These are phyloP conservation scores for Pseudopyricularia javanii DNA, from an alignment of 2,329 filamentous ascomycete species.

Conservation along the genomic window DNA sequence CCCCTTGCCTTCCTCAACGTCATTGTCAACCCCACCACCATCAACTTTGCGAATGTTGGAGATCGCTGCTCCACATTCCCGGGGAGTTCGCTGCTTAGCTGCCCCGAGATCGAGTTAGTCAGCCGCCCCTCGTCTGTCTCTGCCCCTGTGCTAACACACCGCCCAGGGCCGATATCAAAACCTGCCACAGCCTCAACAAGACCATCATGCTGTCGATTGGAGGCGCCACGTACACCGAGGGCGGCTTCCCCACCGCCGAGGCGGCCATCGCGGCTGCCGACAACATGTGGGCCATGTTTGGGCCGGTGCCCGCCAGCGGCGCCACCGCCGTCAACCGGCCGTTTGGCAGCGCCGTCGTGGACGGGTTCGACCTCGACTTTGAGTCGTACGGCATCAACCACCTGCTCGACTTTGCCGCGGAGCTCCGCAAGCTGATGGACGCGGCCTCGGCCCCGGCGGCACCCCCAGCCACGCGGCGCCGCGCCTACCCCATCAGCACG, in stretches of 20 bases:
- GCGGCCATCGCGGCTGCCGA: conserved; percentile 45
- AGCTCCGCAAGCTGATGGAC: conserved; percentile 44
- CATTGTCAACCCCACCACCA: conserved; percentile 37
- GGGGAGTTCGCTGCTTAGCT: conserved; percentile 45
- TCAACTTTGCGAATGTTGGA: conserved; percentile 56
- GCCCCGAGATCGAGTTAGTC: conserved; percentile 51
- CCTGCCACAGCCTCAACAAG: conserved; percentile 53
- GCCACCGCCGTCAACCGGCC: conserved; percentile 36
- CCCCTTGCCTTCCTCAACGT: conserved; percentile 50
- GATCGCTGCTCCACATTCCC: conserved; percentile 46
- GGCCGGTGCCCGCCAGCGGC: conserved; percentile 25
- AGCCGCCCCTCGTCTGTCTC: not conserved
- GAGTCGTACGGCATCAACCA: conserved; percentile 45
- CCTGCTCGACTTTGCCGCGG: conserved; percentile 46
- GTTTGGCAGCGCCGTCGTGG: conserved; percentile 52
- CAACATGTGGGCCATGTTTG: conserved; percentile 60
- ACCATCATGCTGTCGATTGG: conserved; percentile 63
- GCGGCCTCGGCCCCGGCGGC: conserved; percentile 24
- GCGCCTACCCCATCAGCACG: not conserved
- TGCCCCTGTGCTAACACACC: not conserved
- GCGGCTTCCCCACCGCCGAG: conserved; percentile 43
- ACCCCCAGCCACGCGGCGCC: not conserved
- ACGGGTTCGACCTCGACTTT: conserved; percentile 71
- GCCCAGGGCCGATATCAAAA: conserved; percentile 32
- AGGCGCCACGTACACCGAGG: conserved; percentile 57